Base-by-base conservation (phyloP, 2,329 filamentous ascomycete genomes). In the Aphanocladium album region DNA sequence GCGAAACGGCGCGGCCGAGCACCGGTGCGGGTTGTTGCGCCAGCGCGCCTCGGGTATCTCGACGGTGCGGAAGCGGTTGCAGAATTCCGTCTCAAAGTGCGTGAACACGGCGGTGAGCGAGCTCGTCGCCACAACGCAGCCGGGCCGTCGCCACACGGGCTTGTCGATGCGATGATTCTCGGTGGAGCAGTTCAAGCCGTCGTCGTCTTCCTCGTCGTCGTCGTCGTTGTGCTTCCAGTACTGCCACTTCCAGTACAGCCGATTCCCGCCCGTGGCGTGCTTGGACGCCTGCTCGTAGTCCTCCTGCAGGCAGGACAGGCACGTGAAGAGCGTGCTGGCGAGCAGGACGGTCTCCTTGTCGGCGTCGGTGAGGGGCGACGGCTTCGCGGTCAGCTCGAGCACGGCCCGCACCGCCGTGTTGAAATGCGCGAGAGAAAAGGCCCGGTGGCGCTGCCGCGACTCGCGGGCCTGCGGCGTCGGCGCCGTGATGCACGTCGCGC, bases 331-430 rank as follows among this genome's bases (percentile, higher is more conserved):
- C 12, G 49, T 50, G 47, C 60, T 58, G 23, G 60, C 55, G 21
- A 57, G 54, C 23, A 61, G 46, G 17, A 61, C 39, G 35, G 50
- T 27, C 47, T 61, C 60, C 47, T 57, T 57, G 33, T 61, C 54
- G 14, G 37, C 47, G n/a, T 57, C 33, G 8, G 50, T 11, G 16
- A 46, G n/a, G n/a, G n/a, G 25, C 12, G 7, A n/a, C 14, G 54
- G 47, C 47, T 46, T 45, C 2, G 12, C 12, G n/a, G 54, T 55
- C 12, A 61, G 47, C 8, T 14, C 41, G 3, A 61, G 43, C 27
- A 61, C 25, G 9, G 30, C 27, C 9, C 9, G 11, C 5, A 61
- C 49, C 30, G 60, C 54, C 2, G 60, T 25, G 21, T 54, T 52
- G 50, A 47, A 61, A 47, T 61, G 54, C 19, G 37, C 17, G 17